Base-by-base conservation (phyloP, 805 yeast species). In the Komagataella populi region DNA sequence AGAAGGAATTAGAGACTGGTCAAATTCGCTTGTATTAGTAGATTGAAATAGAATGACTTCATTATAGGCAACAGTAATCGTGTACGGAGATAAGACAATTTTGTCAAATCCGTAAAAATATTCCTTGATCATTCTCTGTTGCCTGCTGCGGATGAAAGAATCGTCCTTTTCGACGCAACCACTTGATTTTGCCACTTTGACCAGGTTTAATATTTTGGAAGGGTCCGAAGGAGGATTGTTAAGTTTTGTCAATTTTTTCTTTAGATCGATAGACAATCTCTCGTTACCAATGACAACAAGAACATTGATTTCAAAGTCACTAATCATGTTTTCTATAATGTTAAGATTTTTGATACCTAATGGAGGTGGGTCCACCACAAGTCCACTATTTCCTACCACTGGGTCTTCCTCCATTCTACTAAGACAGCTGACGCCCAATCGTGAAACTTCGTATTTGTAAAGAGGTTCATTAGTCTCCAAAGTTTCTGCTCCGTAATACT, bases 81-180 rank as follows among this genome's bases (percentile, higher is more conserved):
- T 85, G 64, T 82, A 90, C 2, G 99, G 98, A 17, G 95, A 83
- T 50, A 93, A 71, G 4, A 81, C 78, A 4, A 79, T 74, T 47
- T 73, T 73, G 17, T 73, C 66, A 5, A 77, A 76, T 2, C 99
- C 99, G 61, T 93, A 88, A 60, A 93, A 93, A 64, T 93, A 93
- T 60, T 90, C 95, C 61, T 81, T 80, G 51, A 91, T 88, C 4
- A 83, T 71, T 46, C 78, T 74, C 59, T 89, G 87, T 63, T 91
- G 98, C 20, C 76, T 51, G 44, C 82, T 78, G 60, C 98, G 73
- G 44, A 73, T 70, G 61, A 72, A 88, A 10, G 77, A 70, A 51
- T 83, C 91, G 53, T 84, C 91, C 24, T 77, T 73, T 30, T 85
- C 87, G 6, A 84, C 84, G 36, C 83, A 81, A 1, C 96, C 96